phyloP scores from a whole-genome alignment of 148 eudicot genomes.

The Rhododendron williamsianum region DNA sequence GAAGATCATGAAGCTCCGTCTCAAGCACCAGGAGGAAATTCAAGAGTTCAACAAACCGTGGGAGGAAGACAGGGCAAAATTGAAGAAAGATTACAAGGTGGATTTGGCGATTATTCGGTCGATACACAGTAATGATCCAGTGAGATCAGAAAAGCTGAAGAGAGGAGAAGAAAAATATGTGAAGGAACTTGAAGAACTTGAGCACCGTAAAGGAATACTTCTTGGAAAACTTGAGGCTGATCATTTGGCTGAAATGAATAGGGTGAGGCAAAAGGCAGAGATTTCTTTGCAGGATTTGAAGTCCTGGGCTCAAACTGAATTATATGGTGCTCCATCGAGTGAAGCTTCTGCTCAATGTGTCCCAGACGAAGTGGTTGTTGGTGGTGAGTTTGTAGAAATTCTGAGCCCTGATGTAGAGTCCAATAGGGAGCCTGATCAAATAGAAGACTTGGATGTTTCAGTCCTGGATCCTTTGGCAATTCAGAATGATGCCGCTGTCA shows the following conservation, averaged over 20 bases:
- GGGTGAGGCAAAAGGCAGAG: conserved; percentile 29
- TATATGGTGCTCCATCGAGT: conserved; percentile 4
- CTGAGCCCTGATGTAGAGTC: conserved; percentile 7
- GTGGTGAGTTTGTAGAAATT: neutral
- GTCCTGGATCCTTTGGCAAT: conserved; percentile 8
- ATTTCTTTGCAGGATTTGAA: conserved; percentile 30
- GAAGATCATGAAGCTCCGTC: conserved; percentile 29
- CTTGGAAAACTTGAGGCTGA: conserved; percentile 40
- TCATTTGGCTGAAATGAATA: conserved; percentile 36
- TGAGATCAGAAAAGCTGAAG: conserved; percentile 36
- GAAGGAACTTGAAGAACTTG: conserved; percentile 37
- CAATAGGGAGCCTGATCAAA: conserved; percentile 4
- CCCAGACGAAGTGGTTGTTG: conserved; percentile 1
- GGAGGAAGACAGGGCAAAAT: conserved; percentile 29
- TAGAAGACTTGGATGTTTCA: neutral
- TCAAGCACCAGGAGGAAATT: conserved; percentile 40
- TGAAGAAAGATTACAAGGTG: conserved; percentile 34
- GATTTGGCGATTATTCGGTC: conserved; percentile 31
- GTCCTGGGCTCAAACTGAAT: conserved; percentile 15
- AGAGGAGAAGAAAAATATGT: conserved; percentile 28
- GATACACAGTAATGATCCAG: conserved; percentile 30
- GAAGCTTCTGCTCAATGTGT: neutral
- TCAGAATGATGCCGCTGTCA: conserved; percentile 3
- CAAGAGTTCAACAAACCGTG: conserved; percentile 29
- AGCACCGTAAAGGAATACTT: conserved; percentile 22